phyloP scores from a whole-genome alignment of 768 basidiomycete genomes.

The Suillus paluster region DNA sequence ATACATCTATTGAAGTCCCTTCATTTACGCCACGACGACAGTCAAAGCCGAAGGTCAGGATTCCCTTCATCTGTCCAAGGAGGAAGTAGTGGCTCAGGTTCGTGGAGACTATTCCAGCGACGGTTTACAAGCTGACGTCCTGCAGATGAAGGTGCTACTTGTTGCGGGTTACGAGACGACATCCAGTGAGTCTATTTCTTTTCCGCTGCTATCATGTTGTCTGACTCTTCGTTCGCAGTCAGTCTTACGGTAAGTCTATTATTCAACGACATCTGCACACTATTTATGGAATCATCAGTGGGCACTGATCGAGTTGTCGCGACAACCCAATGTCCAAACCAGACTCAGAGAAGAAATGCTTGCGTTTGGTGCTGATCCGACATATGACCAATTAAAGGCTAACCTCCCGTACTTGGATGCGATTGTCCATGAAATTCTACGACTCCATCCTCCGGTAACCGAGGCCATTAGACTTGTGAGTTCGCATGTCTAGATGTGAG shows the following conservation, averaged over 20 bases:
- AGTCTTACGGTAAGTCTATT: conserved; percentile 11
- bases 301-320: conserved; percentile 34
- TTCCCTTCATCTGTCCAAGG: conserved; percentile 23
- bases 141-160: conserved; percentile 17
- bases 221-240: not conserved
- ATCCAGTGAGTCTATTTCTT: conserved; percentile 26
- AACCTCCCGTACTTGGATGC: conserved; percentile 48
- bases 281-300: conserved; percentile 29
- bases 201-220: too few species aligned
- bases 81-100: conserved; percentile 24
- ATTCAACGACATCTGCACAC: not conserved
- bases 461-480: conserved; percentile 38
- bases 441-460: conserved; percentile 39
- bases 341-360: conserved; percentile 33
- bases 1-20: not conserved
- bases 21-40: conserved; percentile 14
- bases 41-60: conserved; percentile 40
- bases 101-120: not conserved
- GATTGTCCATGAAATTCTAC: conserved; percentile 42
- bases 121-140: not conserved
- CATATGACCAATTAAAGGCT: conserved; percentile 43
- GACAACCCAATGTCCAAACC: conserved; percentile 29
- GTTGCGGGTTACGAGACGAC: conserved; percentile 22
- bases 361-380: conserved; percentile 35
- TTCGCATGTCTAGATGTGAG: not conserved